phyloP scores from a whole-genome alignment of 495 filamentous ascomycete genomes.

The Pyronema domesticum region DNA sequence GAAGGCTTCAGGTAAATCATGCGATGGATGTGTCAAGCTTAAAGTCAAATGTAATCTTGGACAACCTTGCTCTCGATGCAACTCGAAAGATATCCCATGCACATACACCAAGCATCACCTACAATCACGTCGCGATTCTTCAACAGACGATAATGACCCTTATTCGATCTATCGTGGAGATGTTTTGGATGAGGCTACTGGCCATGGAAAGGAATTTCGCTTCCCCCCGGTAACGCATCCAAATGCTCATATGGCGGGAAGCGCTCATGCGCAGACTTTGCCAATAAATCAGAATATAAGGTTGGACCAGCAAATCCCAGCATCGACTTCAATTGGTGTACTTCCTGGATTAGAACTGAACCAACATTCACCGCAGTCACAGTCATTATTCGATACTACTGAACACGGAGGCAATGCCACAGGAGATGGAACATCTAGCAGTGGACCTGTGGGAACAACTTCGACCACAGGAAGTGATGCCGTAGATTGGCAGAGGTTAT shows the following conservation, averaged over 20 bases:
- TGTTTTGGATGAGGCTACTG: constrained; percentile 2
- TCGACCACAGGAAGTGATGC: not conserved
- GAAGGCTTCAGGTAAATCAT: constrained; percentile 16
- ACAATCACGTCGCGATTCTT: not conserved
- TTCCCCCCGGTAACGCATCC: constrained; percentile 21
- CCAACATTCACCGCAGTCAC: not conserved
- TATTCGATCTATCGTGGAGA: not conserved
- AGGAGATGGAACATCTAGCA: too few species aligned
- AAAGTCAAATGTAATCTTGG: constrained; percentile 18
- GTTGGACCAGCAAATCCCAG: not conserved
- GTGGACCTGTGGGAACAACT: too few species aligned
- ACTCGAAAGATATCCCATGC: constrained; percentile 14
- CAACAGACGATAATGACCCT: not conserved
- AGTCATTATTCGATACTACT: not conserved
- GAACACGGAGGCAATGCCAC: too few species aligned
- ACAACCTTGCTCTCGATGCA: constrained; percentile 17
- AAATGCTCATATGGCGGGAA: constrained; percentile 18
- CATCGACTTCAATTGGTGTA: not conserved
- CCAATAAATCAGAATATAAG: not conserved
- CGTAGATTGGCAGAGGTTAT: not conserved
- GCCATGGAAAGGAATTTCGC: constrained; percentile 19
- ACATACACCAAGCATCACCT: constrained; percentile 12
- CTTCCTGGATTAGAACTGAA: not conserved
- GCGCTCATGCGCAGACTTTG: not conserved
- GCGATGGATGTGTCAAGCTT: constrained; percentile 17